Conservation (phyloP, 2,329 filamentous ascomycete genomes). For the Diplodia seriata region DNA sequence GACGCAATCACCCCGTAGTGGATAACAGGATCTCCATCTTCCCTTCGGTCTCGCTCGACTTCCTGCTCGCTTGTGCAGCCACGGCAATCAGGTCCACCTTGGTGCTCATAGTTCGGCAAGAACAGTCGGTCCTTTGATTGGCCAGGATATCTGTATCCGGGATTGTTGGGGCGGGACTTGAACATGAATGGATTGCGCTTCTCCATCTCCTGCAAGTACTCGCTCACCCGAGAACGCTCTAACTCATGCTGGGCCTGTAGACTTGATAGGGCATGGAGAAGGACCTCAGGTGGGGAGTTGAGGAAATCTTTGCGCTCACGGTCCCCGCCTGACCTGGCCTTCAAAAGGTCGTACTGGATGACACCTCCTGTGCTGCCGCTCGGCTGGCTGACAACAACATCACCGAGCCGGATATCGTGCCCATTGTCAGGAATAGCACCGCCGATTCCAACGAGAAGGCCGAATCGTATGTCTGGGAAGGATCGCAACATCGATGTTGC, state of each 20-base stretch:
- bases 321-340: not conserved
- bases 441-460: not conserved
- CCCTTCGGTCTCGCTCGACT: not conserved
- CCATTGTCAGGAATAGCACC: not conserved
- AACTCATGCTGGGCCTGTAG: rapidly evolving
- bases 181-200: not conserved
- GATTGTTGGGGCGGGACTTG: too few species aligned
- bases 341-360: not conserved
- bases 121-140: not conserved
- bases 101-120: not conserved
- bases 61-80: not conserved
- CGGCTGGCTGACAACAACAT: not conserved
- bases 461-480: not conserved
- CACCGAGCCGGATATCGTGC: not conserved
- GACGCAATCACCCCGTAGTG: not conserved
- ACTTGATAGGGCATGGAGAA: not conserved
- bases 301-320: not conserved
- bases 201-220: not conserved
- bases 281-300: not conserved
- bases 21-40: not conserved
- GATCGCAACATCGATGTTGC: not conserved
- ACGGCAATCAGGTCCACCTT: not conserved
- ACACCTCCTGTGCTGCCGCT: not conserved
- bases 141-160: not conserved
- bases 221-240: not conserved